phyloP scores from a whole-genome alignment of 371 early-diverging fungal species.

The Batrachochytrium dendrobatidis region DNA sequence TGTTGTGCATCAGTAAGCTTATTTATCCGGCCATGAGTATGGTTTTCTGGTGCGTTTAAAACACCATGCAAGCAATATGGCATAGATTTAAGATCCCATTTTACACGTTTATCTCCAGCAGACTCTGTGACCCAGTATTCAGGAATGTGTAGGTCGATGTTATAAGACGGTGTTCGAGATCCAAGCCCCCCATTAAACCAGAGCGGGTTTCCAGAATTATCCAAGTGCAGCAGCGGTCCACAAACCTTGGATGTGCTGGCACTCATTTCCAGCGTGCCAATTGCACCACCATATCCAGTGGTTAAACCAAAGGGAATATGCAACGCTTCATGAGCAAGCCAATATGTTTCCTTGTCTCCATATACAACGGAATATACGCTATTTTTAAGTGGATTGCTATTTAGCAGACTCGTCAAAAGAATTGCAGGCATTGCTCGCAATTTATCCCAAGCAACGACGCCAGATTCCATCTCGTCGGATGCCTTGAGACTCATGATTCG shows the following conservation, averaged over 20 bases:
- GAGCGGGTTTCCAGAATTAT: constrained; percentile 22
- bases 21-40: too few species aligned
- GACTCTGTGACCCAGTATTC: too few species aligned
- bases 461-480: constrained; percentile 34
- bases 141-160: too few species aligned
- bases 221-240: constrained; percentile 22
- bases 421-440: constrained; percentile 16
- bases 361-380: constrained; percentile 6
- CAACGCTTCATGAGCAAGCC: constrained; percentile 16
- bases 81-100: too few species aligned
- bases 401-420: constrained; percentile 23
- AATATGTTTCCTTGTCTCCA: constrained; percentile 30
- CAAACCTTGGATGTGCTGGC: constrained; percentile 7
- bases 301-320: constrained; percentile 6
- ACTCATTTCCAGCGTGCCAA: constrained; percentile 11
- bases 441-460: constrained; percentile 32
- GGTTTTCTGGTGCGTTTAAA: too few species aligned
- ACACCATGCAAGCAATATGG: too few species aligned
- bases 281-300: constrained; percentile 9
- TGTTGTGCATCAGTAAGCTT: too few species aligned
- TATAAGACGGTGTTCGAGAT: too few species aligned
- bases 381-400: constrained; percentile 16
- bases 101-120: too few species aligned
- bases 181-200: constrained; percentile 37
- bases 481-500: constrained; percentile 12